Conservation (phyloP, 208 protist species). For the Crithidia bombi region DNA sequence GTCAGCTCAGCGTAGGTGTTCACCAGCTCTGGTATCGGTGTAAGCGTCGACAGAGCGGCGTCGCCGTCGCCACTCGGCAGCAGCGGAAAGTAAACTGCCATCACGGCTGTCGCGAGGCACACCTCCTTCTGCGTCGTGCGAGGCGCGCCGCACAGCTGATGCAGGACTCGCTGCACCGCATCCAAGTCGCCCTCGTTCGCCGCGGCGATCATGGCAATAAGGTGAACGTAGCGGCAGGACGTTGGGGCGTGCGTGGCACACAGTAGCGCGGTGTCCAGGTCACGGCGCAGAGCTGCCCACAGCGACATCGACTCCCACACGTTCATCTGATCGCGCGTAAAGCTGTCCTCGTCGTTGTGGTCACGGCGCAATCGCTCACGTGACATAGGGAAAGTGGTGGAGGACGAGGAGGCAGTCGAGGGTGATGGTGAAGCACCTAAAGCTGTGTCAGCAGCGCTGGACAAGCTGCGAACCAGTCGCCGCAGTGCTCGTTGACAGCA, state of each 20-base stretch:
- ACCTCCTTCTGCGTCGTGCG: constrained; percentile 41
- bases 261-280: constrained; percentile 26
- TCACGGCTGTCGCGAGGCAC: constrained; percentile 31
- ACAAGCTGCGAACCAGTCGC: constrained; percentile 11
- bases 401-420: background rate
- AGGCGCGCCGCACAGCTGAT: constrained; percentile 15
- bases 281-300: constrained; percentile 36
- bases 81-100: constrained; percentile 16
- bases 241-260: constrained; percentile 34
- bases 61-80: background rate
- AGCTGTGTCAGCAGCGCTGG: background rate
- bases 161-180: constrained; percentile 10
- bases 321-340: constrained; percentile 25
- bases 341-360: background rate
- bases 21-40: constrained; percentile 1
- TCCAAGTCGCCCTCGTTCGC: constrained; percentile 5
- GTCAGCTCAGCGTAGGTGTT: constrained; percentile 12
- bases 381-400: background rate
- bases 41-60: background rate
- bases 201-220: constrained; percentile 35
- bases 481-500: constrained; percentile 24
- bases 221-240: constrained; percentile 39
- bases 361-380: background rate
- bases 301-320: constrained; percentile 44
- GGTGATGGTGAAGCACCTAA: background rate